Conservation (phyloP, 768 basidiomycete species). For the Auriscalpium vulgare region DNA sequence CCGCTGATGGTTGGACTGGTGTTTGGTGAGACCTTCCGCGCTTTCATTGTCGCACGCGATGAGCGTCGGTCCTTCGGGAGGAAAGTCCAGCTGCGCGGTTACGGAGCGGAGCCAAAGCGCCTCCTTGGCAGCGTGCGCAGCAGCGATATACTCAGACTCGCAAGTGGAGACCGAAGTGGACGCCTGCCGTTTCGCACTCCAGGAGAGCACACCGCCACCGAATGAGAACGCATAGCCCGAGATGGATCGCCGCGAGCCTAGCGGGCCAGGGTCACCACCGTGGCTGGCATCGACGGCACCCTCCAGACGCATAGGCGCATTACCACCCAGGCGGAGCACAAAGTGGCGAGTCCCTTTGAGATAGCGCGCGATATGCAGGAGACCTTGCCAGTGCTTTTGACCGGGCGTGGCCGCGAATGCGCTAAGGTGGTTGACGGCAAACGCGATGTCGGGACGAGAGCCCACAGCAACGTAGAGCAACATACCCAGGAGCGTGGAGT, state of each 20-base stretch:
- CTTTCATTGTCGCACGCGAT: background rate
- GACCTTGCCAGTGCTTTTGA: constrained; percentile 22
- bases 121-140: constrained; percentile 23
- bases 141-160: constrained; percentile 36
- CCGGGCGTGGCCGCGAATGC: constrained; percentile 25
- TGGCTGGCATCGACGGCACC: constrained; percentile 1
- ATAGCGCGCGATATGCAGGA: constrained; percentile 18
- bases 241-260: constrained; percentile 14
- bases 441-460: constrained; percentile 29
- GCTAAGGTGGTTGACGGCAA: constrained; percentile 22
- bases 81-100: constrained; percentile 1
- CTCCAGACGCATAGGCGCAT: too few species aligned
- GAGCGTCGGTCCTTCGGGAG: background rate
- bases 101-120: constrained; percentile 24
- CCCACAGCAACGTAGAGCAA: constrained; percentile 20
- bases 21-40: background rate
- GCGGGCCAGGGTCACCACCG: constrained; percentile 16
- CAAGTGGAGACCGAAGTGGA: constrained; percentile 28
- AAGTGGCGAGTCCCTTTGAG: background rate
- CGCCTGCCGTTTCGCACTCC: constrained; percentile 30
- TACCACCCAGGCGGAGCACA: background rate
- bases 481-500: constrained; percentile 15
- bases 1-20: background rate
- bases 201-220: constrained; percentile 26
- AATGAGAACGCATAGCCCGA: constrained; percentile 24